Conservation (phyloP, 805 yeast genomes). For the Candida incommunis region DNA sequence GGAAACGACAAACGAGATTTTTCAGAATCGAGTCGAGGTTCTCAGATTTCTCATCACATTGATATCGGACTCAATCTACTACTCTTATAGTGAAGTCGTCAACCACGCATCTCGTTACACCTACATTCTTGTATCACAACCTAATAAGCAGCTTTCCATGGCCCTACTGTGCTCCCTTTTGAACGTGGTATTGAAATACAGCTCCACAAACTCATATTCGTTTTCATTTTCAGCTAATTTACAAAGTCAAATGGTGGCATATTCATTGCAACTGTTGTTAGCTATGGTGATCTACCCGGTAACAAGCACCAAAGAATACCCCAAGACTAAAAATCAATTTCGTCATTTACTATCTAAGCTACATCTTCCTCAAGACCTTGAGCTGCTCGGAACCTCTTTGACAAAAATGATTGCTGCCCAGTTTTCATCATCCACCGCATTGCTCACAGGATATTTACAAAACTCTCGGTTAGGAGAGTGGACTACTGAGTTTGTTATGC, state of each 20-base stretch:
- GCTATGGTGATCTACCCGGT: constrained; percentile 49
- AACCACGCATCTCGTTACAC: constrained; percentile 46
- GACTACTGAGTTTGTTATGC: constrained; percentile 43
- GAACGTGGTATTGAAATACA: constrained; percentile 35
- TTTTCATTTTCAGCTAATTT: constrained; percentile 19
- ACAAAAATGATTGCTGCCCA: constrained; percentile 22
- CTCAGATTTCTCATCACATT: constrained; percentile 47
- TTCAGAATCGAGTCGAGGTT: constrained; percentile 54
- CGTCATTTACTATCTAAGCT: constrained; percentile 21
- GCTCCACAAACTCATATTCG: constrained; percentile 20
- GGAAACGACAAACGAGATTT: constrained; percentile 29
- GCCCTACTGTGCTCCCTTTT: constrained; percentile 50
- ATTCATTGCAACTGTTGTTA: constrained; percentile 48
- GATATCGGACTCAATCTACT: constrained; percentile 48
- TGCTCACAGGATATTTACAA: neutral
- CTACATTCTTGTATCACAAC: constrained; percentile 35
- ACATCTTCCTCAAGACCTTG: constrained; percentile 21
- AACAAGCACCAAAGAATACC: too few relatives aligned
- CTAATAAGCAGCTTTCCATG: constrained; percentile 36
- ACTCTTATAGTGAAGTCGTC: constrained; percentile 27
- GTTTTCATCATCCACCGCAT: constrained; percentile 15
- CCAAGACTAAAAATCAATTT: constrained; percentile 23
- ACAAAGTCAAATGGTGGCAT: constrained; percentile 29
- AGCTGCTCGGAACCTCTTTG: constrained; percentile 18
- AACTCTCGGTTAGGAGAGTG: constrained; percentile 21